phyloP scores from a whole-genome alignment of 176 grass and related monocot genomes.

The Luzula sylvatica region DNA sequence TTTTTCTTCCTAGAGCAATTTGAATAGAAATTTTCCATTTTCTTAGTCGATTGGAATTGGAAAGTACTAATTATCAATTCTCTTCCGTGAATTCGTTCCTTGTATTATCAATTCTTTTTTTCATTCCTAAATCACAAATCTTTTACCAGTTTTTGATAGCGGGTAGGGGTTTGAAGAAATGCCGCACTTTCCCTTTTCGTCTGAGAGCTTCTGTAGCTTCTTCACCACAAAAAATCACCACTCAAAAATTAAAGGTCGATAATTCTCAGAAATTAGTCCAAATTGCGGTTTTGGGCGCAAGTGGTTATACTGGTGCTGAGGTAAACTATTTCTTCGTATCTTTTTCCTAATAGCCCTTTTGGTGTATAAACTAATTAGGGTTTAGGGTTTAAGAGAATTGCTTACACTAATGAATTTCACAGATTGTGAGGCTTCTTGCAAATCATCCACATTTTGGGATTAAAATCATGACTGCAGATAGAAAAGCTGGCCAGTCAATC shows the following conservation, averaged over 20 bases:
- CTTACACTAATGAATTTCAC: not conserved
- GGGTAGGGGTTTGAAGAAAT: conserved; percentile 8
- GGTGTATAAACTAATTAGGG: not conserved
- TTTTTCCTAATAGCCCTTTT: conserved; percentile 1
- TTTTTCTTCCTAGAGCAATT: too few relatives aligned
- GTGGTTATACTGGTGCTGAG: conserved; percentile 93
- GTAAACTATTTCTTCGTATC: conserved; percentile 19
- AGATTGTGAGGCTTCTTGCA: conserved; percentile 80
- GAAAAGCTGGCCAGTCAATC: conserved; percentile 81
- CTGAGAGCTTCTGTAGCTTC: conserved; percentile 40
- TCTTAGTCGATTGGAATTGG: too few relatives aligned
- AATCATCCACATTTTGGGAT: conserved; percentile 71
- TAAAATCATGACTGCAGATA: conserved; percentile 85
- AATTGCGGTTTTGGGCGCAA: conserved; percentile 79
- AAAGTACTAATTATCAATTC: too few relatives aligned
- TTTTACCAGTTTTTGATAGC: conserved; percentile 8
- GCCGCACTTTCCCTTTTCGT: not conserved
- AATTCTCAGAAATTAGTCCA: conserved; percentile 43
- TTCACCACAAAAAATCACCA: conserved; percentile 33
- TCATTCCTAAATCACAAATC: not conserved
- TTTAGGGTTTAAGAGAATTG: too few relatives aligned
- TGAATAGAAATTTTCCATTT: too few relatives aligned
- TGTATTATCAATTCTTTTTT: too few relatives aligned
- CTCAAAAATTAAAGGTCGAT: conserved; percentile 16
- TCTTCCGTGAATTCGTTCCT: too few relatives aligned